Conservation (phyloP, 352 stramenopile species). For the Pythium brassicae region DNA sequence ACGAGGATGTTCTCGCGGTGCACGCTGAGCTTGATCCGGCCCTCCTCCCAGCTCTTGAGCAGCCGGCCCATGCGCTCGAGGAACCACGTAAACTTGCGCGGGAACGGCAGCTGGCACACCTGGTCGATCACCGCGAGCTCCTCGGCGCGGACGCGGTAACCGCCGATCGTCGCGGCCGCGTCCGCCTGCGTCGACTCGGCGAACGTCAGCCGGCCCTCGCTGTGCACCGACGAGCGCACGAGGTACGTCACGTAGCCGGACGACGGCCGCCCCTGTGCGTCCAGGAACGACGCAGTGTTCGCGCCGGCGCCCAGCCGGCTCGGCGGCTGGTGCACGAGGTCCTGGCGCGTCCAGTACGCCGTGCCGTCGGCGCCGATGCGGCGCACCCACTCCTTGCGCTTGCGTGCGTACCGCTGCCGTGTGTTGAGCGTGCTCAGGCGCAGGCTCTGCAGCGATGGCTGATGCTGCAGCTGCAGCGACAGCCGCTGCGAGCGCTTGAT, state of each 20-base stretch:
- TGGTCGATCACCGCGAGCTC: constrained; percentile 64
- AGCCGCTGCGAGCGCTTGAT: constrained; percentile 19
- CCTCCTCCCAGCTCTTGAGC: constrained; percentile 71
- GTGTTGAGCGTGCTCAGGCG: constrained; percentile 61
- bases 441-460: constrained; percentile 25
- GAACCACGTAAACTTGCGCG: constrained; percentile 83
- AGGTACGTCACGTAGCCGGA: constrained; percentile 69
- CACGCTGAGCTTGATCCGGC: constrained; percentile 78
- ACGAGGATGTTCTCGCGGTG: constrained; percentile 69
- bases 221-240: constrained; percentile 59
- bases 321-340: constrained; percentile 1
- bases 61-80: constrained; percentile 64
- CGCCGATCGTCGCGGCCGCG: constrained; percentile 54
- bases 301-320: background rate
- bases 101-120: constrained; percentile 64
- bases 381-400: constrained; percentile 80
- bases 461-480: constrained; percentile 14
- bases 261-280: constrained; percentile 28
- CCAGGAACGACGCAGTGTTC: constrained; percentile 1
- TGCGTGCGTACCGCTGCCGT: constrained; percentile 67
- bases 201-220: constrained; percentile 53
- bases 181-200: constrained; percentile 56
- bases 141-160: constrained; percentile 48
- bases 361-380: constrained; percentile 58
- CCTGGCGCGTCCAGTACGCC: constrained; percentile 53